Evolutionary conservation across 306 rosid species (phyloP).

Genomic region (Ceratonia siliqua): DNA sequence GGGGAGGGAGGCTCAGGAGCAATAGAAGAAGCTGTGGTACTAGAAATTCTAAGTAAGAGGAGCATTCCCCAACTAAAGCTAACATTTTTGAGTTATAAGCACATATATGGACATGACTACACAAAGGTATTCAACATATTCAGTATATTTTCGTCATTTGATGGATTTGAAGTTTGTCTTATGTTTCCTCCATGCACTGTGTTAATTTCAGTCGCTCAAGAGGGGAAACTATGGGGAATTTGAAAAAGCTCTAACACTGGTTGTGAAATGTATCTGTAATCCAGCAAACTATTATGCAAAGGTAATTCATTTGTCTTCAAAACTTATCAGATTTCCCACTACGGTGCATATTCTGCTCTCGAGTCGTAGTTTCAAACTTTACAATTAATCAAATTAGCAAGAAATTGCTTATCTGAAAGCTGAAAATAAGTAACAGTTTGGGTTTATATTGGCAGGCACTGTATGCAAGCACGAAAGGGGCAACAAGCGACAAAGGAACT

Average conservation of each 20-base stretch:
- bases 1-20: slow-evolving; percentile 60
- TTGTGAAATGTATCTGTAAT: slow-evolving; percentile 55
- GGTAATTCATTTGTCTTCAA: slow-evolving; percentile 37
- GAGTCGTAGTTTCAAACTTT: neutral
- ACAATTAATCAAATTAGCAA: neutral
- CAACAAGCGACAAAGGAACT: slow-evolving; percentile 33
- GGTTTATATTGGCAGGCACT: slow-evolving; percentile 43
- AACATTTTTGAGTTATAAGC: slow-evolving; percentile 65
- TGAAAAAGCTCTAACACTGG: slow-evolving; percentile 46
- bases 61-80: slow-evolving; percentile 73
- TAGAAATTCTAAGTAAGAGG: slow-evolving; percentile 75
- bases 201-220: slow-evolving; percentile 52
- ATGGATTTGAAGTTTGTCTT: slow-evolving; percentile 7
- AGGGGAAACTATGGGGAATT: slow-evolving; percentile 50
- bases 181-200: neutral
- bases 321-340: too few species aligned
- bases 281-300: slow-evolving; percentile 59
- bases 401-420: neutral
- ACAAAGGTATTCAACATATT: slow-evolving; percentile 43
- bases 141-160: neutral
- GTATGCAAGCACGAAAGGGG: slow-evolving; percentile 47
- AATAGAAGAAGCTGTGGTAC: slow-evolving; percentile 55
- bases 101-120: slow-evolving; percentile 75
- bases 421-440: neutral
- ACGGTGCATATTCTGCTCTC: neutral